These are phyloP conservation scores for Saprolegnia parasitica DNA, from an alignment of 352 stramenopile genomes.

Conservation along the genomic window DNA sequence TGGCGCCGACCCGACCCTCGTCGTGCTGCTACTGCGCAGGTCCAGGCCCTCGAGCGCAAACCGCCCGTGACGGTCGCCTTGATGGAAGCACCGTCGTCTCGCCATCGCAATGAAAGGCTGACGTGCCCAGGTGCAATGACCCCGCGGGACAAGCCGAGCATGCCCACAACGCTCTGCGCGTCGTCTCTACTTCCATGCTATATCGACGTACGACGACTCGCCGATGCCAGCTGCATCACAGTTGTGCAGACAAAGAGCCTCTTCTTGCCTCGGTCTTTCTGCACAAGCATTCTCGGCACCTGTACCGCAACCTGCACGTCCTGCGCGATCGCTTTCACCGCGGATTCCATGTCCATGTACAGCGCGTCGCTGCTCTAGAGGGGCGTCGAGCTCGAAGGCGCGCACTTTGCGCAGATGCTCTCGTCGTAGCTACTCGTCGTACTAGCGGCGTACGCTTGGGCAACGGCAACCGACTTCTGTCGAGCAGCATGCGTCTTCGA, in stretches of 20 bases:
- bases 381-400: conserved; percentile 66
- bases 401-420: conserved; percentile 47
- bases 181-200: background rate
- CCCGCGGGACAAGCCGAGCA: conserved; percentile 5
- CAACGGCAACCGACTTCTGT: conserved; percentile 27
- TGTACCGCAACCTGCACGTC: conserved; percentile 88
- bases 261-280: conserved; percentile 73
- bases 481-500: conserved; percentile 27
- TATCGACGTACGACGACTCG: background rate
- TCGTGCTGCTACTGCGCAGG: conserved; percentile 23
- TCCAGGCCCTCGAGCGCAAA: conserved; percentile 26
- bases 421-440: conserved; percentile 55
- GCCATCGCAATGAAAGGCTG: background rate
- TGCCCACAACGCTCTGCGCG: conserved; percentile 3
- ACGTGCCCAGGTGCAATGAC: conserved; percentile 19
- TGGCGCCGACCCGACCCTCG: background rate
- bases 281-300: conserved; percentile 76
- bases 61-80: conserved; percentile 23
- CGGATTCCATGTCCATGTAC: conserved; percentile 2
- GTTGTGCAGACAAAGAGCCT: conserved; percentile 36
- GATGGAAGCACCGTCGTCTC: background rate
- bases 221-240: conserved; percentile 56
- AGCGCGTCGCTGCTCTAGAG: conserved; percentile 77
- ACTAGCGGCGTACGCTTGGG: conserved; percentile 35
- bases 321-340: background rate